Percentiles rank a stretch among this genome's conserved stretches.
These are phyloP conservation scores for Zasmidium citrigriseum DNA, from an alignment of 2,329 filamentous ascomycete species.

Conservation along the genomic window DNA sequence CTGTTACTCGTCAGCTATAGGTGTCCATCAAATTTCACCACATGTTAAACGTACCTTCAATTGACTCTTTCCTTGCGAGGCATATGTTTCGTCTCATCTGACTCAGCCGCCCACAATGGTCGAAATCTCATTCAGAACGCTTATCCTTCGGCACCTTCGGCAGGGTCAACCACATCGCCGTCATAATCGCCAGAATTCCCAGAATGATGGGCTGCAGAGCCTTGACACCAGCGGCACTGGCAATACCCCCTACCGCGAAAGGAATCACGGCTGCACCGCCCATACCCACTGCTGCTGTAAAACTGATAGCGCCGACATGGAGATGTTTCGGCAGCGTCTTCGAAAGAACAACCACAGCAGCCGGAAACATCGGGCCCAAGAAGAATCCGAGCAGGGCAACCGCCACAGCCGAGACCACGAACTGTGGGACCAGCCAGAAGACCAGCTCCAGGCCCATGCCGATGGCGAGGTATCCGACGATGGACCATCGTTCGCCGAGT, in stretches of 20 bases:
- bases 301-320: constrained; percentile 22
- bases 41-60: too few relatives aligned
- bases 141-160: constrained; percentile 32
- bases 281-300: constrained; percentile 21
- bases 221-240: constrained; percentile 54
- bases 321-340: constrained; percentile 22
- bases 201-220: constrained; percentile 58
- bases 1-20: too few relatives aligned
- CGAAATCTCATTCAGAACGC: constrained; percentile 9
- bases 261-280: constrained; percentile 35
- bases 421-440: constrained; percentile 24
- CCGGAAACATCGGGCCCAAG: constrained; percentile 26
- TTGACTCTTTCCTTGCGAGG: too few relatives aligned
- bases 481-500: constrained; percentile 21
- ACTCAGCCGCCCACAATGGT: too few relatives aligned
- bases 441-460: constrained; percentile 20
- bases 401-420: constrained; percentile 18
- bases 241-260: constrained; percentile 24
- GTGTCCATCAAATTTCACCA: too few relatives aligned
- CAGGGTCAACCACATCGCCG: constrained; percentile 18
- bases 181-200: constrained; percentile 15
- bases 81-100: too few relatives aligned
- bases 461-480: constrained; percentile 13
- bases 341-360: constrained; percentile 15
- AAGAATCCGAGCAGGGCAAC: constrained; percentile 23